Evolutionary conservation across 495 filamentous ascomycete genomes (phyloP).

Genomic region (Pyrenula massariospora): DNA sequence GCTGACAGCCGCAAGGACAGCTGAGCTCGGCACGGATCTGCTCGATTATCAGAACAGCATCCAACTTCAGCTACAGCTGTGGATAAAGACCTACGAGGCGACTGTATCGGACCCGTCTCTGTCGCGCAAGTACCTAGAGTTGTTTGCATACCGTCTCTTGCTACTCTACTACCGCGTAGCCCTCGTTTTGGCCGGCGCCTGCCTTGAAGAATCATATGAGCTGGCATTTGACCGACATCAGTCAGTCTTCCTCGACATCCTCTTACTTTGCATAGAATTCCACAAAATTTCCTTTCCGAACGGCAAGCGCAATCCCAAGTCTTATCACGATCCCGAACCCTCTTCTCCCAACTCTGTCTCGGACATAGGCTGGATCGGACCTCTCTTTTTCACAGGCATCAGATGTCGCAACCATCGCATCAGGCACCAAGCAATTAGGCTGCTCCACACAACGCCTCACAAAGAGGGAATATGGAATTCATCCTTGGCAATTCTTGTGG

Average conservation of each 20-base stretch:
- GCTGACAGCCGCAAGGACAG: not conserved
- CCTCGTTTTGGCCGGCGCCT: not conserved
- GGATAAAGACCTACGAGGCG: constrained; percentile 11
- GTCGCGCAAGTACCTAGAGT: constrained; percentile 3
- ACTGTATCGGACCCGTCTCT: not conserved
- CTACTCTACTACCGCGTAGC: not conserved
- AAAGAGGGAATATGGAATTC: constrained; percentile 40
- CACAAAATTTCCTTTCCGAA: constrained; percentile 1
- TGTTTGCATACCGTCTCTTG: constrained; percentile 10
- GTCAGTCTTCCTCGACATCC: constrained; percentile 9
- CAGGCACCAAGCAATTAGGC: constrained; percentile 27
- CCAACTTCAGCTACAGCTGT: constrained; percentile 8
- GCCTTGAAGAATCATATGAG: not conserved
- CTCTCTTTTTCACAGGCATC: constrained; percentile 39
- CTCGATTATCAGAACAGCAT: constrained; percentile 7
- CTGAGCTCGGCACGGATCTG: not conserved
- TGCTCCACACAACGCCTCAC: constrained; percentile 25
- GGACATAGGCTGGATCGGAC: constrained; percentile 38
- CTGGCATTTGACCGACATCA: not conserved
- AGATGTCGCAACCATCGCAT: constrained; percentile 42
- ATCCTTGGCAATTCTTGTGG: constrained; percentile 9
- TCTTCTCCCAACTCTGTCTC: constrained; percentile 19
- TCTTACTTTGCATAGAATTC: constrained; percentile 14
- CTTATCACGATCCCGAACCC: constrained; percentile 1
- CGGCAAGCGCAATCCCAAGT: constrained; percentile 1